Evolutionary conservation across 495 filamentous ascomycete genomes (phyloP), one percentile per base, ranked within the genome.

Genomic region (Penicillium canescens): DNA sequence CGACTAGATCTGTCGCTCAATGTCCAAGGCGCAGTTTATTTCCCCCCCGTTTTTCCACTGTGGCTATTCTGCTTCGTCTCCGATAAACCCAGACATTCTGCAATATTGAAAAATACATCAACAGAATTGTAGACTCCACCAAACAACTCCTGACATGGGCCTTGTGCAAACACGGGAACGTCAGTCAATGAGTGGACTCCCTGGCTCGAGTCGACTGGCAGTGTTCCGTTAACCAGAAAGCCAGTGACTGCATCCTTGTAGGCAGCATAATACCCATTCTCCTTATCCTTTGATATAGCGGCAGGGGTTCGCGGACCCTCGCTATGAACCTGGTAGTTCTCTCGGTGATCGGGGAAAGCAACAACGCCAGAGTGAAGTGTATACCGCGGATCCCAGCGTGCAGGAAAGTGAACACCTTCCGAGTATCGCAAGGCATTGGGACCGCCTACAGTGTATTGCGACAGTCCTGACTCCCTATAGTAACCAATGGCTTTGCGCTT

Each of bases 381-480:
- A 71, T 91, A 91, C 8, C 87, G 81, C 35, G 87, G 87, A 59
- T 87, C 85, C 87, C 87, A 90, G 72, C 86, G 88, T 31, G 78
- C 67, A 24, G 87, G 87, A 75, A 91, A 91, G 67, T 86, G 78
- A 10, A 79, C 73, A 13, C 83, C 84, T 7, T 86, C 84, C 53
- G 74, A 78, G 76, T 88, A 89, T 1, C 60, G 63, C 23, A 79
- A 54, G 20, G 61, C 38, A 62, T 75, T 57, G 12, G 61, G 72
- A 47, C 45, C 77, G 57, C 11, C 68, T 40, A 74, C 69, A 6
- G 78, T 80, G 72, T 91, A 91, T 67, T 89, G 86, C n/a, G 82
- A 86, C 4, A 85, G 66, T 2, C 87, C 87, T 4, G 84, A 82
- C 42, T 81, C 77, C 54, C 78, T 56, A 73, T 91, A 91, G 12